A percentile compares a stretch with the other conserved stretches of the same genome.
phyloP scores from a whole-genome alignment of 257 asterid species.

The Echium plantagineum region DNA sequence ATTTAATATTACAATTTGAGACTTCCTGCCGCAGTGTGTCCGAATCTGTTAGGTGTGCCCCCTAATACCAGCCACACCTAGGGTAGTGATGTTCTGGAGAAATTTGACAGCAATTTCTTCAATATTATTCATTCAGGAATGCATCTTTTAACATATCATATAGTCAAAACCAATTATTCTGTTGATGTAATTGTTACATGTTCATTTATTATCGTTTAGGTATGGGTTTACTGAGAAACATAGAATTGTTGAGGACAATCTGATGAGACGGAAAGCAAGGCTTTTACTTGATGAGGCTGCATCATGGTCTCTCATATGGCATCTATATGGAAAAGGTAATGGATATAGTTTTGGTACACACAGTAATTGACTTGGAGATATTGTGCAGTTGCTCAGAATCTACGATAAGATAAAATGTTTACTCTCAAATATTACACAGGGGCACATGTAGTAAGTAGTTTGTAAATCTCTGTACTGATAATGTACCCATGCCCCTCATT shows the following conservation, averaged over 20 bases:
- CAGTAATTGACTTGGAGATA: conserved; percentile 2
- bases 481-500: conserved; percentile 7
- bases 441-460: not conserved
- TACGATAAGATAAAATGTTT: not conserved
- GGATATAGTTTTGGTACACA: conserved; percentile 2
- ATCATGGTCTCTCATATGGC: conserved; percentile 96
- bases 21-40: conserved; percentile 80
- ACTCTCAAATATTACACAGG: not conserved
- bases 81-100: not conserved
- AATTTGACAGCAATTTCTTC: not conserved
- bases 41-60: conserved; percentile 65
- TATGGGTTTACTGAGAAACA: conserved; percentile 76
- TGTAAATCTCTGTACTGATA: conserved; percentile 2
- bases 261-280: conserved; percentile 84
- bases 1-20: conserved; percentile 76
- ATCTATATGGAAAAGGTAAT: conserved; percentile 87
- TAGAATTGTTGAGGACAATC: conserved; percentile 68
- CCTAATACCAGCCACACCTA: conserved; percentile 8
- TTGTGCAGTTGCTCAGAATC: not conserved
- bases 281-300: conserved; percentile 96
- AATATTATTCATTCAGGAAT: not conserved
- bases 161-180: conserved; percentile 1
- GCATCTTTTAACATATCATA: not conserved
- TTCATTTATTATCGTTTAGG: conserved; percentile 31
- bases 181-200: conserved; percentile 5